Conservation (phyloP, 176 grass and related monocot genomes). For the Paspalum vaginatum region DNA sequence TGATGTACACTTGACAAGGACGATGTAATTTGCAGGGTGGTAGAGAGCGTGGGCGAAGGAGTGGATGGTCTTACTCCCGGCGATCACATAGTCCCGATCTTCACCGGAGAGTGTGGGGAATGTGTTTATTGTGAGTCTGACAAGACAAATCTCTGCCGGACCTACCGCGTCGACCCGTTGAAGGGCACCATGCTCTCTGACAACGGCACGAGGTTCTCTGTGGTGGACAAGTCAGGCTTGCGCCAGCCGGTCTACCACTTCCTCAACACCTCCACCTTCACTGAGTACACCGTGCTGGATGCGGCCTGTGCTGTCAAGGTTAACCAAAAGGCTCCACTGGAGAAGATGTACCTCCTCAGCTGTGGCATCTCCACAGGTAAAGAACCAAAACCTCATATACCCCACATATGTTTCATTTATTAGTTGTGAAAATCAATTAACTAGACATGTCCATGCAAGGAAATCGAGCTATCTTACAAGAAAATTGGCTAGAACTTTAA, state of each 20-base stretch:
- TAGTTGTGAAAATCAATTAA: too few species aligned
- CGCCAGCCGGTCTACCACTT: conserved; percentile 71
- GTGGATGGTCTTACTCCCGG: conserved; percentile 57
- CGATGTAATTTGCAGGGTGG: conserved; percentile 44
- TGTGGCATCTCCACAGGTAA: conserved; percentile 85
- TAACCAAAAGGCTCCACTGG: conserved; percentile 48
- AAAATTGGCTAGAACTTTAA: too few species aligned
- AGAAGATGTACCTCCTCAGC: conserved; percentile 80
- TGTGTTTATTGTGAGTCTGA: conserved; percentile 53
- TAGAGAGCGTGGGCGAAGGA: conserved; percentile 81
- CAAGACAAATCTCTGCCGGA: conserved; percentile 61
- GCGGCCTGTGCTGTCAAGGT: conserved; percentile 72
- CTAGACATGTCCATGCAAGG: too few species aligned
- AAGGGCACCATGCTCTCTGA: conserved; percentile 65
- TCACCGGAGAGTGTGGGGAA: conserved; percentile 67
- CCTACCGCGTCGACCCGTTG: conserved; percentile 54
- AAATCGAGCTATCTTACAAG: too few species aligned
- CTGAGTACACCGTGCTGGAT: conserved; percentile 86
- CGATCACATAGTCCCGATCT: conserved; percentile 70
- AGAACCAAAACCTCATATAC: too few species aligned
- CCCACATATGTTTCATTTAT: too few species aligned
- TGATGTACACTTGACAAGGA: not conserved
- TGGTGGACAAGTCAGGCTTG: not conserved
- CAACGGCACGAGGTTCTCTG: conserved; percentile 58
- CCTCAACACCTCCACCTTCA: conserved; percentile 93